phyloP scores from a whole-genome alignment of 805 yeast species.

The Torulaspora franciscae region DNA sequence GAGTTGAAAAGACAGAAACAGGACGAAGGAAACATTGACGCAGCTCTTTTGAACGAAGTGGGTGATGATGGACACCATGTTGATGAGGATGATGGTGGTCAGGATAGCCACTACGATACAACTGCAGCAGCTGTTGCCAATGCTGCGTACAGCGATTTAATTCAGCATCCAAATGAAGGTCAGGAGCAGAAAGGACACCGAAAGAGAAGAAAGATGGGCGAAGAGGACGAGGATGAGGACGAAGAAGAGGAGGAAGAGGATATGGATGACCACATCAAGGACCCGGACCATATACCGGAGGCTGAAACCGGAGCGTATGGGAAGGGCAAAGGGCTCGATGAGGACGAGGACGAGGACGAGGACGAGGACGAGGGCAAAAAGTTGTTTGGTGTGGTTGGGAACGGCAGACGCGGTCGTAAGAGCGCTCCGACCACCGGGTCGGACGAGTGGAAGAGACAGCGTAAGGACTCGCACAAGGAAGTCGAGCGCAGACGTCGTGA shows the following conservation, averaged over 20 bases:
- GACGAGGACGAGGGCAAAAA: slow-evolving; percentile 16
- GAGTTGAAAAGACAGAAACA: slow-evolving; percentile 18
- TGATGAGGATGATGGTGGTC: background rate
- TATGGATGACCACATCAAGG: slow-evolving; percentile 21
- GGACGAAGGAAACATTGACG: slow-evolving; percentile 31
- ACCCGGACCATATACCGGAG: slow-evolving; percentile 17
- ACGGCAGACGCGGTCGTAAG: slow-evolving; percentile 29
- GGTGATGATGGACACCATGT: slow-evolving; percentile 6
- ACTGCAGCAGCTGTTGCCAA: slow-evolving; percentile 29
- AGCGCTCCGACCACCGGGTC: slow-evolving; percentile 29
- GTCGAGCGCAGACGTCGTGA: slow-evolving; percentile 92
- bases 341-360: slow-evolving; percentile 11
- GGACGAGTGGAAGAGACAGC: slow-evolving; percentile 40
- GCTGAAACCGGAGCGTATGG: slow-evolving; percentile 9
- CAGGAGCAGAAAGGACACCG: slow-evolving; percentile 5
- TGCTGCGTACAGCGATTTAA: slow-evolving; percentile 28
- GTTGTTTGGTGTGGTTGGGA: slow-evolving; percentile 10
- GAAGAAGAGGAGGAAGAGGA: slow-evolving; percentile 18
- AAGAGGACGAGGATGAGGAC: slow-evolving; percentile 14
- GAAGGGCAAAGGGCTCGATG: slow-evolving; percentile 9
- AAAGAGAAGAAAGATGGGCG: slow-evolving; percentile 5
- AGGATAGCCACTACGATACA: slow-evolving; percentile 12
- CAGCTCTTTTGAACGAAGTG: slow-evolving; percentile 25
- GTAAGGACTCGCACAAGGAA: slow-evolving; percentile 90
- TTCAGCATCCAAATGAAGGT: slow-evolving; percentile 23